Base-by-base conservation (phyloP, 306 rosid species). In the Fagus sylvatica region DNA sequence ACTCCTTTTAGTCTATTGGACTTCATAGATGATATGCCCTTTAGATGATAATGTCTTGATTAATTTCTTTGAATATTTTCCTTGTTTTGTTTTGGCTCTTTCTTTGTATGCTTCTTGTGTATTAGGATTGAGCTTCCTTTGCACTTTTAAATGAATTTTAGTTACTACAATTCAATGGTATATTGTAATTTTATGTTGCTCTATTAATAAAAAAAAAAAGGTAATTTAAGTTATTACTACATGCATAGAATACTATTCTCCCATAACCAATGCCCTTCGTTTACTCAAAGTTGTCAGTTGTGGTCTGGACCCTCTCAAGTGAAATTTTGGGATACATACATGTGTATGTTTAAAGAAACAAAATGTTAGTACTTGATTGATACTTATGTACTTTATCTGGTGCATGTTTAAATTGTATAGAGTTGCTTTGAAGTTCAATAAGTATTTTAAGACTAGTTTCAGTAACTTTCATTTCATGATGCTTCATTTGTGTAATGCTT, bases 401-500 rank as follows among this genome's bases (percentile, higher is more conserved):
- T 30, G 60, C n/a, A 64, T 56, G 42, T 54, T 69, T 32, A 33
- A 70, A 48, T 69, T 70, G 13, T 62, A 42, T 61, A n/a, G 19
- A 49, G 54, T 71, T 69, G 66, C 54, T 71, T 42, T 64, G 39
- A 15, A 65, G 15, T 54, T 56, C 51, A 71, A 4, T 54, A 11
- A 70, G 59, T 12, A 55, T 33, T 70, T 56, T 11, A 22, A 64
- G 55, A 36, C 17, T 79, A 19, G 37, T 37, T 28, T 12, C 22
- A 2, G 22, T 17, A 46, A 61, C 64, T 10, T 68, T 8, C 22
- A 57, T 78, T 56, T 70, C 53, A 55, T 46, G 53, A 15, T 61
- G 32, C 59, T 59, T 53, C 48, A 28, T 70, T 51, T 41, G 10
- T 32, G 16, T 17, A 7, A n/a, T 60, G 54, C 40, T 48, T 7